Conservation (phyloP, 2,329 filamentous ascomycete genomes). For the Cryphonectria carpinicola region DNA sequence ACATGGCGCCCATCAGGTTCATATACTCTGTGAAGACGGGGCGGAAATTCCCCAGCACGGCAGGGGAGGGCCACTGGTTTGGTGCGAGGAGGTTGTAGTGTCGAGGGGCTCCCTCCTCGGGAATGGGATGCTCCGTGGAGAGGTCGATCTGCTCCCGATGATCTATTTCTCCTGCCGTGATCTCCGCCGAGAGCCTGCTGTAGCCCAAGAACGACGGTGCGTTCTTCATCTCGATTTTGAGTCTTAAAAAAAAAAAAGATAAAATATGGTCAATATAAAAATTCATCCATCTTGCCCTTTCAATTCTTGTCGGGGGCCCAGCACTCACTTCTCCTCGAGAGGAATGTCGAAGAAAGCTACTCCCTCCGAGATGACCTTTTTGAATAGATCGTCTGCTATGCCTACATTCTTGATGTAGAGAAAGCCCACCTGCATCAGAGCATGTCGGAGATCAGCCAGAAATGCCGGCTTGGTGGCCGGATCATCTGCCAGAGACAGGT, state of each 20-base stretch:
- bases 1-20: constrained; percentile 71
- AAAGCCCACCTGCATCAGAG: constrained; percentile 85
- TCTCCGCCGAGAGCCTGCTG: constrained; percentile 66
- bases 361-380: constrained; percentile 68
- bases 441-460: constrained; percentile 70
- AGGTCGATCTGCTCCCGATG: constrained; percentile 88
- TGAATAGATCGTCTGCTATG: constrained; percentile 67
- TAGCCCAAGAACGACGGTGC: constrained; percentile 73
- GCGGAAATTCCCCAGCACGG: constrained; percentile 69
- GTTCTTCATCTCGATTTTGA: constrained; percentile 75
- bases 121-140: constrained; percentile 75
- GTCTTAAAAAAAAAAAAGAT: constrained; percentile 42
- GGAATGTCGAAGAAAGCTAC: constrained; percentile 78
- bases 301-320: background rate
- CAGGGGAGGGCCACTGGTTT: constrained; percentile 75
- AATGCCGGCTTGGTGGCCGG: constrained; percentile 72
- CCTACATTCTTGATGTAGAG: constrained; percentile 82
- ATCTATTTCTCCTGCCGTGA: constrained; percentile 76
- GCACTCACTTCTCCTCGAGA: constrained; percentile 66
- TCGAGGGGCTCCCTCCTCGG: constrained; percentile 63
- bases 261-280: background rate
- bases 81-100: constrained; percentile 79
- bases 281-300: background rate
- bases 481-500: constrained; percentile 68
- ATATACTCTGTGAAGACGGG: constrained; percentile 76